Evolutionary conservation across 352 stramenopile species (phyloP).

Genomic region (Phytophthora chlamydospora): DNA sequence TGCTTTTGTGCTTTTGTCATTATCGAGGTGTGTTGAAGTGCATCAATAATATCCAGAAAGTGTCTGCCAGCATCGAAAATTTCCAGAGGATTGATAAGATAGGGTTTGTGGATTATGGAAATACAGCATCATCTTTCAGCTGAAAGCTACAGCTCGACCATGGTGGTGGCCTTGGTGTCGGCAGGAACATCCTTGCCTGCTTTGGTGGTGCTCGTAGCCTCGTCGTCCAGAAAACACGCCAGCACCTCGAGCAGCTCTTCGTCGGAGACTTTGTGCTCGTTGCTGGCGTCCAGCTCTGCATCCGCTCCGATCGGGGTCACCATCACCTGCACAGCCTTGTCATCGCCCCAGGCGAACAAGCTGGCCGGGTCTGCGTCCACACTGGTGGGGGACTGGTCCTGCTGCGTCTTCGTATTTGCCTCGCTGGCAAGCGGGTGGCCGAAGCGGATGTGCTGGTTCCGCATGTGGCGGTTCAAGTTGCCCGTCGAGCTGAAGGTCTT

Average conservation of each 20-base stretch:
- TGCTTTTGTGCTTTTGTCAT: no score
- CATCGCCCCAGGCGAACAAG: constrained; percentile 10
- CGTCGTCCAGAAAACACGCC: constrained; percentile 43
- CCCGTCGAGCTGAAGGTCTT: constrained; percentile 73
- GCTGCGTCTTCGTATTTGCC: background rate
- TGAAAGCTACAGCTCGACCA: background rate
- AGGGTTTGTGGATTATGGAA: no score
- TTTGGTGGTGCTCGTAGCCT: constrained; percentile 8
- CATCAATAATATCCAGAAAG: no score
- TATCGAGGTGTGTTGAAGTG: no score
- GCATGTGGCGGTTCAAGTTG: constrained; percentile 67
- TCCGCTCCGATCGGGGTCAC: constrained; percentile 16
- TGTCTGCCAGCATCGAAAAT: no score
- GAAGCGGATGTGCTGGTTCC: constrained; percentile 52
- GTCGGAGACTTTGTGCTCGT: constrained; percentile 26
- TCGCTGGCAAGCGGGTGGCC: constrained; percentile 31
- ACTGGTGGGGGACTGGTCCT: constrained; percentile 26
- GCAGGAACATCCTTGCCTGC: background rate
- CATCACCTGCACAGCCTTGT: constrained; percentile 2
- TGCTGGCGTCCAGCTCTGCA: constrained; percentile 23
- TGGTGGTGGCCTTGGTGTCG: constrained; percentile 2
- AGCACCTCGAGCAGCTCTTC: constrained; percentile 46
- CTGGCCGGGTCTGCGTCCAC: constrained; percentile 21
- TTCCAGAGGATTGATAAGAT: no score
- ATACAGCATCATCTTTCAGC: no score